phyloP scores from a whole-genome alignment of 2,329 filamentous ascomycete species.

The Paecilomyces niveus region DNA sequence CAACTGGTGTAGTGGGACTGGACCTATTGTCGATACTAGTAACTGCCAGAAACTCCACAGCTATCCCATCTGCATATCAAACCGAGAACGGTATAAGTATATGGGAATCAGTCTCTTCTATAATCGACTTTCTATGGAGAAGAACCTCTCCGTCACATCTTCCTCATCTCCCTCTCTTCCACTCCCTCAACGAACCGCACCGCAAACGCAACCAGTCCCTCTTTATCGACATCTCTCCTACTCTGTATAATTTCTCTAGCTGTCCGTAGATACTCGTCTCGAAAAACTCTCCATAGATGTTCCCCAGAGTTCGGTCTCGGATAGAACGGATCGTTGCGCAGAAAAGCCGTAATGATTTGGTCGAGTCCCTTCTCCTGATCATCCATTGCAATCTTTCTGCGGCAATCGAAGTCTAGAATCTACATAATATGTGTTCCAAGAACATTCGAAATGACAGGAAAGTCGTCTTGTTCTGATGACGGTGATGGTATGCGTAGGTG shows the following conservation, averaged over 20 bases:
- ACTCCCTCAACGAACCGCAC: neutral
- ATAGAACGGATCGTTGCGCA: constrained; percentile 47
- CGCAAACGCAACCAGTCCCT: neutral
- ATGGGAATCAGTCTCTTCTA: too few species aligned
- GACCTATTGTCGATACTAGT: too few species aligned
- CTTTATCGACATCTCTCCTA: neutral
- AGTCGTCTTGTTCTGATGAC: neutral
- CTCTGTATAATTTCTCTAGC: constrained; percentile 2
- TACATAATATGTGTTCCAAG: constrained; percentile 35
- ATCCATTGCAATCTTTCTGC: constrained; percentile 32
- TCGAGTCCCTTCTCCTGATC: constrained; percentile 25
- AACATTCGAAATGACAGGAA: constrained; percentile 3
- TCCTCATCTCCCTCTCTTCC: neutral
- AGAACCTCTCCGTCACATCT: neutral
- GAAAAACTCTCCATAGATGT: constrained; percentile 19
- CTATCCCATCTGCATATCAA: too few species aligned
- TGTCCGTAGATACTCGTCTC: constrained; percentile 15
- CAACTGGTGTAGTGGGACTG: too few species aligned
- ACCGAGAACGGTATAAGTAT: too few species aligned
- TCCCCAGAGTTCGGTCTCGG: constrained; percentile 30
- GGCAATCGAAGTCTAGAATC: constrained; percentile 45
- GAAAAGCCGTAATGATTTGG: constrained; percentile 39
- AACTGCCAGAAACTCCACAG: too few species aligned
- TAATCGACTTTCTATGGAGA: neutral
- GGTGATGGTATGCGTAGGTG: neutral